Base-by-base conservation (phyloP, 2,329 filamentous ascomycete species). In the Lasiodiplodia sp. region DNA sequence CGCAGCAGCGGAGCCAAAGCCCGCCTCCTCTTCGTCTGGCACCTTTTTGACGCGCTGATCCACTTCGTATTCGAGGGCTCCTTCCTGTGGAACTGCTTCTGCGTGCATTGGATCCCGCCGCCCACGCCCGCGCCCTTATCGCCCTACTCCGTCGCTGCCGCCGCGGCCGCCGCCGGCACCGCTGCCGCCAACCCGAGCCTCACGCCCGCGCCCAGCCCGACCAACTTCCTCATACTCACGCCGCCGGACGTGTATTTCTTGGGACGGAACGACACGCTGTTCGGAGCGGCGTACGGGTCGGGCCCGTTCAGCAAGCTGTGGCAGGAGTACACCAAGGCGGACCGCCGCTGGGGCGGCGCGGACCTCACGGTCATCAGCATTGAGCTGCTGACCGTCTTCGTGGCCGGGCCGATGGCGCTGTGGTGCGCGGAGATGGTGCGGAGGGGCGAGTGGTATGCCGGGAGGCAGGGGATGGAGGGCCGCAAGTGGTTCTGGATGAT, bases 61-160 rank as follows among this genome's bases (percentile, higher is more conserved):
- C 96, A 99, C 83, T 89, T 96, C 80, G 85, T 93, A 78, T 91
- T 98, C 78, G 95, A 98, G 82, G 94, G 93, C 66, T 91, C 89
- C 75, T 98, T 93, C 81, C 88, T 97, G 28, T 97, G 94, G 85
- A 93, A 97, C 82, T 97, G 93, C 84, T 96, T 98, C 86, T 95
- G 94, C 86, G 86, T 86, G 72, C 89, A 84, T 74, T 80, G 81
- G 58, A 75, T 79, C 23, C 77, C 87, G 49, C 79, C 83, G 8
- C 78, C 79, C 49, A 31, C 53, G 4, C 60, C 47, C 11, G 3
- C 47, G 18, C 51, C 62, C 10, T 16, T 62, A 37, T 69, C 68
- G 21, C 51, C 68, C 18, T 66, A 52, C 31, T 47, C 38, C 12
- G 14, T 57, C 25, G 64, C 55, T n/a, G 57, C 47, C 64, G 78